A percentile compares a stretch with the other conserved stretches of the same genome.
Conservation (phyloP, 169 alveolate species). For the Eimeria sp. region DNA sequence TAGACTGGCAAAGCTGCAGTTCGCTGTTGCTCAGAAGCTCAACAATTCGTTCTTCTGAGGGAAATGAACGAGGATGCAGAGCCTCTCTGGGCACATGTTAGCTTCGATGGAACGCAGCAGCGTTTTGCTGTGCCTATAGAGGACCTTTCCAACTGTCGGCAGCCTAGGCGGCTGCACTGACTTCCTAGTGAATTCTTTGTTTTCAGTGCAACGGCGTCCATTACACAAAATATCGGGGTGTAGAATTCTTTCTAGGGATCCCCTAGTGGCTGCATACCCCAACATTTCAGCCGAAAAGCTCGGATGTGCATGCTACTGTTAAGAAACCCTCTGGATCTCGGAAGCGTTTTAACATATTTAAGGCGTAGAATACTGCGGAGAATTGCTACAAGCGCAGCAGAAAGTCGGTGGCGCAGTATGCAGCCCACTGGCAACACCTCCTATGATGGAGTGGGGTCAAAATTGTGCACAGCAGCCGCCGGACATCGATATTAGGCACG, state of each 20-base stretch:
- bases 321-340: not conserved
- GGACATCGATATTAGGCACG: too few species aligned
- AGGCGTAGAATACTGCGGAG: not conserved
- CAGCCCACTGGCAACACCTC: too few species aligned
- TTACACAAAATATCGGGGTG: not conserved
- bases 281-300: not conserved
- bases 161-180: constrained; percentile 15
- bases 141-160: not conserved
- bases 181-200: constrained; percentile 2
- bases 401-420: too few species aligned
- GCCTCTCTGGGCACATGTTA: not conserved
- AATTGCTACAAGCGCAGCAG: not conserved
- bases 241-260: not conserved
- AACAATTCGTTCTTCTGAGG: constrained; percentile 89
- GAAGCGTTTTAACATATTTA: not conserved
- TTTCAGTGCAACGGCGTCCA: not conserved
- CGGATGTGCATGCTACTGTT: not conserved
- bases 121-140: not conserved
- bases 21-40: constrained; percentile 92
- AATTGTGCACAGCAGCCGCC: too few species aligned
- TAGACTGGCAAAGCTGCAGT: constrained; percentile 91
- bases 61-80: not conserved
- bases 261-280: too few species aligned
- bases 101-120: not conserved
- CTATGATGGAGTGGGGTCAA: too few species aligned